Conservation (phyloP, 2,329 filamentous ascomycete genomes). For the Calonectria naviculata region DNA sequence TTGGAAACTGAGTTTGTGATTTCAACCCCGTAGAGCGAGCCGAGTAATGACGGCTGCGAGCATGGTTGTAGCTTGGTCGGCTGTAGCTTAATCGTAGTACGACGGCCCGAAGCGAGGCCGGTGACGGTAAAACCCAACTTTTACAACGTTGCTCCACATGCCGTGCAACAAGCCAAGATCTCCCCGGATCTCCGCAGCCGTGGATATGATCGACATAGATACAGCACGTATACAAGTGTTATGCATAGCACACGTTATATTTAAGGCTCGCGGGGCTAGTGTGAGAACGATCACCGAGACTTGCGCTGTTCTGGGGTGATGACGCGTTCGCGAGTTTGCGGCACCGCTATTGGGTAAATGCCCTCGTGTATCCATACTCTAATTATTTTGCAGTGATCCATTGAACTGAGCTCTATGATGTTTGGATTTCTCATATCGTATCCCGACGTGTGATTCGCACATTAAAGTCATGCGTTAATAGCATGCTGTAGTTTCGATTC, state of each 20-base stretch:
- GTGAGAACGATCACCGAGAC: not conserved
- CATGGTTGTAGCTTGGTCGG: too few relatives aligned
- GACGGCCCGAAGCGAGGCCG: too few relatives aligned
- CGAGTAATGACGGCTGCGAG: too few relatives aligned
- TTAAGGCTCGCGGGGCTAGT: not conserved
- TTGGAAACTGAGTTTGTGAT: not conserved
- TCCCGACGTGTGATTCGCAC: constrained; percentile 4
- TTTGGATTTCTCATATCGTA: not conserved
- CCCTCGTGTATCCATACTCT: not conserved
- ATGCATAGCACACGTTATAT: not conserved
- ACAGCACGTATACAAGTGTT: not conserved
- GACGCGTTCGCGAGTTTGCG: not conserved
- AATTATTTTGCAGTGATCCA: not conserved
- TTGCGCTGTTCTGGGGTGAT: not conserved
- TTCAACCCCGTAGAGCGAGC: not conserved
- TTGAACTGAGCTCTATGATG: not conserved
- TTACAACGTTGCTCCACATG: not conserved
- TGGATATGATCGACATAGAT: not conserved
- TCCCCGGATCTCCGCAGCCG: not conserved
- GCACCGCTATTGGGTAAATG: not conserved
- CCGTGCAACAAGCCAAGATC: not conserved
- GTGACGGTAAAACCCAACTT: not conserved
- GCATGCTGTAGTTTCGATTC: not conserved
- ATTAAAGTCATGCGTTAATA: not conserved
- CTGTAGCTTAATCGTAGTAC: too few relatives aligned